Evolutionary conservation across 2,329 filamentous ascomycete species (phyloP), one percentile per base, ranked within the genome.

Genomic region (Hypomyces rosellus): DNA sequence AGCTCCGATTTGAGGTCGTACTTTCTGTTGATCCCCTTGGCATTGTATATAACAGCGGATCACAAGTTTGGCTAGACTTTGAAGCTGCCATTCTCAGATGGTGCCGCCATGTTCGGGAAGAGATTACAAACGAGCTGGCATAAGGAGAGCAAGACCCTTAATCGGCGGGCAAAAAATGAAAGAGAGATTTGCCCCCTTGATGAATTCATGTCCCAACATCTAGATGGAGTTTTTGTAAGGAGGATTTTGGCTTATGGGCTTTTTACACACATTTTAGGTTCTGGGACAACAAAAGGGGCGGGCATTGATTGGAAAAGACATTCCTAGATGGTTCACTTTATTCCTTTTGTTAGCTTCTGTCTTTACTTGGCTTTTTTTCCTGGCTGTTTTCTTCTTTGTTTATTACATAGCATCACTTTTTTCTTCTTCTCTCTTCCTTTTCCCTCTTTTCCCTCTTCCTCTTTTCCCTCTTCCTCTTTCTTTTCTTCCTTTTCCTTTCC

Each of bases 1-100:
- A 99, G 71, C 76, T 97, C 52, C 83, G 93, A 49, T 99, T 92
- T 85, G 93, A 97, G 69, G 81, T 91, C 37, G 80, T 87, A 58
- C 75, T 97, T 46, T 81, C 85, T 55, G 77, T 96, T 48, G 89
- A 96, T 62, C 89, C 92, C 18, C 85, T 95, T 69, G 89, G 86
- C 25, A 80, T 96, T 7, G 91, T 96, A 18, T 86, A 91, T 63
- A 85, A 85, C 62, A 85, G 77, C 53, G 76, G 80, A 45, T 77
- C 77, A 1, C 76, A 81, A 48, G 82, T 83, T 12, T 96, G 91
- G 91, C 73, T 78, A 46, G 80, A 84, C 49, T 95, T 99, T 56
- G 91, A 99, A 65, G 75, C 80, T 5, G 90, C 90, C 25, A 76
- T 99, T 45, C 77, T 89, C 64, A 76, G 81, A 62, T 99, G 93